Percentiles rank a stretch among this genome's conserved stretches.
phyloP scores from a whole-genome alignment of 352 stramenopile genomes.

The Globisporangium lucens region DNA sequence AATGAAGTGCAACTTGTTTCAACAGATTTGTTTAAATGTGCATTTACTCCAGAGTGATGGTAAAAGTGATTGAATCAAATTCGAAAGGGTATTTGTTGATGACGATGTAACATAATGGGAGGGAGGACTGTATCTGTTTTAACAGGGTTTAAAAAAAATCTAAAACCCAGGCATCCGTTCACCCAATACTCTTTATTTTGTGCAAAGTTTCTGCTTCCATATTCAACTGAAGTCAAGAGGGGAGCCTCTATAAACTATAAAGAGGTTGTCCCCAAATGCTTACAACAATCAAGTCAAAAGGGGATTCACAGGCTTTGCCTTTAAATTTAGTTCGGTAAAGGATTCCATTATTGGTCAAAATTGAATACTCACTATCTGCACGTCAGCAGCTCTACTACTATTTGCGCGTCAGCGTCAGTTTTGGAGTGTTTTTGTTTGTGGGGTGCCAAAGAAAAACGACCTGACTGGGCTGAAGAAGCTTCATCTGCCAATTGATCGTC shows the following conservation, averaged over 20 bases:
- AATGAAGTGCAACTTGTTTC: too few relatives aligned
- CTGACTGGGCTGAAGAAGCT: background rate
- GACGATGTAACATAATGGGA: too few relatives aligned
- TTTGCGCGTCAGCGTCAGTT: background rate
- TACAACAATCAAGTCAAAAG: background rate
- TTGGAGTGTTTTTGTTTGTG: background rate
- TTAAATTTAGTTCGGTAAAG: background rate
- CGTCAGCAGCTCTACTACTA: background rate
- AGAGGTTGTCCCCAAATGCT: background rate
- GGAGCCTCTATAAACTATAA: background rate
- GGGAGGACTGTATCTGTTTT: too few relatives aligned
- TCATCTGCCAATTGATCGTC: constrained; percentile 8
- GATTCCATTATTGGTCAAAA: background rate
- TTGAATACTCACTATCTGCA: background rate
- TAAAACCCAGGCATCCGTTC: too few relatives aligned
- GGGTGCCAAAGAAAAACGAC: constrained; percentile 9
- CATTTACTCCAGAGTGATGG: too few relatives aligned
- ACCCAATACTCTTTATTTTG: background rate
- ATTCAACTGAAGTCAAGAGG: background rate
- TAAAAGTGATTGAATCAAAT: too few relatives aligned
- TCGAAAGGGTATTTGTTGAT: too few relatives aligned
- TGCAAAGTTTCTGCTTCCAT: background rate
- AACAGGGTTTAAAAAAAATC: too few relatives aligned
- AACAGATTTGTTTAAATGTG: too few relatives aligned
- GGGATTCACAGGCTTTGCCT: background rate